These are phyloP conservation scores for Ganoderma lingzhi DNA, from an alignment of 1,284 basidiomycete genomes.

Conservation along the genomic window DNA sequence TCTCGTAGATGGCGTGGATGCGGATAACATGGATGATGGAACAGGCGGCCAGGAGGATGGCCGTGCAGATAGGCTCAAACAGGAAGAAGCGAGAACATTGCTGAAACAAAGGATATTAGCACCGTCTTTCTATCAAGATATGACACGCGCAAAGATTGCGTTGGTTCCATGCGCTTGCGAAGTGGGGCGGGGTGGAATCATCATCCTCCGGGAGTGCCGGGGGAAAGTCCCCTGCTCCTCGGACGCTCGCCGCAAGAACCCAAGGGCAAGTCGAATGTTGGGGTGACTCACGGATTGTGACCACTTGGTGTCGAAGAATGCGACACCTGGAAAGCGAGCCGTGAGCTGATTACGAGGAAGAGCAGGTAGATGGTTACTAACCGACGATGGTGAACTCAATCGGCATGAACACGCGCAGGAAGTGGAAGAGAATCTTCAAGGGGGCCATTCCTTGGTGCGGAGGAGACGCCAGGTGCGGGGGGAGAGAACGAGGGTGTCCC, in stretches of 20 bases:
- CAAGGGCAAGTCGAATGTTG: not conserved
- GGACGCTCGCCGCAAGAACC: not conserved
- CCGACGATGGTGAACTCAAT: conserved; percentile 79
- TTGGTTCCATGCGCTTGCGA: not conserved
- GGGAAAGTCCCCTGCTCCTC: not conserved
- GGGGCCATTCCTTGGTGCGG: conserved; percentile 74
- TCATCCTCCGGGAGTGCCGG: conserved; percentile 13
- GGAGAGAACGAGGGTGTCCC: conserved; percentile 84
- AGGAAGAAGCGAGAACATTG: conserved; percentile 76
- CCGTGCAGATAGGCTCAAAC: conserved; percentile 85
- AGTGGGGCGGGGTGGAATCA: not conserved
- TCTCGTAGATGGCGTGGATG: conserved; percentile 79
- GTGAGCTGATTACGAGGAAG: conserved; percentile 9
- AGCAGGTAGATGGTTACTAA: conserved; percentile 43
- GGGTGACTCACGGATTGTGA: conserved; percentile 53
- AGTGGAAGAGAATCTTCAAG: conserved; percentile 78
- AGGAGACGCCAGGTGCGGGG: conserved; percentile 78
- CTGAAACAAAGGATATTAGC: conserved; percentile 43
- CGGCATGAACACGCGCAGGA: conserved; percentile 79
- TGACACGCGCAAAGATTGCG: not conserved
- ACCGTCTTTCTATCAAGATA: not conserved
- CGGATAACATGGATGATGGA: conserved; percentile 79
- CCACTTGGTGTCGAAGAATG: conserved; percentile 82
- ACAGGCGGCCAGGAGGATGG: conserved; percentile 73
- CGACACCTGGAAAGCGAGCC: conserved; percentile 59